Base-by-base conservation (phyloP, 2,329 filamentous ascomycete genomes). In the Fusarium keratoplasticum region DNA sequence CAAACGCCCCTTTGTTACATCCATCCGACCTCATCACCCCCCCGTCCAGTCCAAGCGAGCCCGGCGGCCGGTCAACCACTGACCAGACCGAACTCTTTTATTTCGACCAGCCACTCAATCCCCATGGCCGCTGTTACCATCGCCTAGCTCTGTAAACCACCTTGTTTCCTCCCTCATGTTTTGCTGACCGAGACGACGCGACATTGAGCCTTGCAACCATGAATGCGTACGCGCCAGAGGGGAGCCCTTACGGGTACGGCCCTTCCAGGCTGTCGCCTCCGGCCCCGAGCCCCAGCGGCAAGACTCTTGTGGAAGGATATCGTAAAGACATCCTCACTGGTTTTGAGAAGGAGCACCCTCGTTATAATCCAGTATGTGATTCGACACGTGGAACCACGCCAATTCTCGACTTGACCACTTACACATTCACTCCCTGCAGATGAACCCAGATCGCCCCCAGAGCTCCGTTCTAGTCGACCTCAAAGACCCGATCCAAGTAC, bases 401-500 rank as follows among this genome's bases (percentile, higher is more conserved):
- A 42, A 6, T 25, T 31, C 20, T 55, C 22, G 40, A 50, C 29
- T 31, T 50, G 60, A 27, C 31, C 44, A 66, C 69, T 78, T 50
- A 78, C 67, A 58, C n/a, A 52, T 52, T 58, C 33, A n/a, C 25
- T 18, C 7, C 29, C 22, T 33, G 29, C 73, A 90, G 89, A 81
- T 86, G 80, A 90, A 89, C 76, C 71, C 83, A 40, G 83, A 84
- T 33, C 86, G 86, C 61, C 85, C 86, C 13, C 88, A 89, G 72
- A 91, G 87, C 76, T 90, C 89, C 22, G 83, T 83, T 5, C 84
- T 89, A 13, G 87, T 92, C 74, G 89, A 93, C 77, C 85, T 92
- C 62, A 89, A 90, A 72, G 93, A 94, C 81, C 89, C 87, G 69
- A 93, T 99, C 52, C 93, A 95, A 77, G 92, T 98, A 81, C 97